Evolutionary conservation across 2,329 filamentous ascomycete species (phyloP).

Genomic region (Biscogniauxia marginata): DNA sequence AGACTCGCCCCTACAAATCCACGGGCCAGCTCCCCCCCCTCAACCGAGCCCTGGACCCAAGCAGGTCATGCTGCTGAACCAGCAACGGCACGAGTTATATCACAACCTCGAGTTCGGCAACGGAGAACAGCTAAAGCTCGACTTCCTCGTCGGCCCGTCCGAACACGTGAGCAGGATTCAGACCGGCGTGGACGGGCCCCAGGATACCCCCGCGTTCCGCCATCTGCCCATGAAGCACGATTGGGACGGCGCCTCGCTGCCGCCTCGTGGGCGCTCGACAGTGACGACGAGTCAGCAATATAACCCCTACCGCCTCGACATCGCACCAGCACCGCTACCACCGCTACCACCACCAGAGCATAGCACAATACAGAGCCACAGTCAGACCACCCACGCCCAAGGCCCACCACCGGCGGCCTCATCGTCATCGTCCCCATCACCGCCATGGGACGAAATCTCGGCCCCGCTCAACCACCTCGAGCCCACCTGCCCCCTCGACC

Average conservation of each 20-base stretch:
- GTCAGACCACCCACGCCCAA: too few relatives aligned
- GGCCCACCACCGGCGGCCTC: too few relatives aligned
- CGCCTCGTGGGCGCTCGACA: constrained; percentile 1
- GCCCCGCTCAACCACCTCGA: constrained; percentile 57
- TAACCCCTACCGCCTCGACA: constrained; percentile 6
- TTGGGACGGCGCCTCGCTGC: constrained; percentile 36
- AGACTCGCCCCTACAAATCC: constrained; percentile 31
- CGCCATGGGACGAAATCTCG: constrained; percentile 20
- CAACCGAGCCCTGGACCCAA: constrained; percentile 27
- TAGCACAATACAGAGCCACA: too few relatives aligned
- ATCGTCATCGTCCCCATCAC: not conserved
- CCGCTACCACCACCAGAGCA: constrained; percentile 15
- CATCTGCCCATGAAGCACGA: constrained; percentile 53
- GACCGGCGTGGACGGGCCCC: constrained; percentile 47
- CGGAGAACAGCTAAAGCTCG: constrained; percentile 66
- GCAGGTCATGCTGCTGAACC: constrained; percentile 38
- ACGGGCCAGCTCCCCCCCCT: constrained; percentile 13
- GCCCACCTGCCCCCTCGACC: constrained; percentile 75
- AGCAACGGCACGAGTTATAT: constrained; percentile 49
- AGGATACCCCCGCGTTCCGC: constrained; percentile 44
- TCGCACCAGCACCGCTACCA: constrained; percentile 9
- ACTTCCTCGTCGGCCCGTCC: constrained; percentile 66
- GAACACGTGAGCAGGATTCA: constrained; percentile 54
- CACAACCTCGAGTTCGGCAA: constrained; percentile 60
- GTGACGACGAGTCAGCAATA: too few relatives aligned